Evolutionary conservation across 1,139 yeast genomes (phyloP), one percentile per base, ranked within the genome.

Genomic region (Meyerozyma smithsonii): DNA sequence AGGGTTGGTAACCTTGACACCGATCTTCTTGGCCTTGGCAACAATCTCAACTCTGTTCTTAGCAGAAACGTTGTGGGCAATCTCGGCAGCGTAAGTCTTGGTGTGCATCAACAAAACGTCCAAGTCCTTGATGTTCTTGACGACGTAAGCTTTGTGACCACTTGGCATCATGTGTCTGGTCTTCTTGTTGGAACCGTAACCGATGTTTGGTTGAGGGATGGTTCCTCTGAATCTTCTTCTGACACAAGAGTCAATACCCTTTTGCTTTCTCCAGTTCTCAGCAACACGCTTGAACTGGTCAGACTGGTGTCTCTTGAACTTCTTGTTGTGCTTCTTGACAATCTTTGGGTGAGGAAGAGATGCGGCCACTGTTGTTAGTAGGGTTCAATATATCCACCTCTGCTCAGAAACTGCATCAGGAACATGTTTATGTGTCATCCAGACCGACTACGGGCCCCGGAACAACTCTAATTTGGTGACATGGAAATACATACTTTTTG

Each of bases 211-310:
- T 83, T 90, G 95, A 66, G 92, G 81, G 69, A 92, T 86, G 77
- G 94, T 84, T 68, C 98, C 98, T 84, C 97, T 88, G 95, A 92
- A 94, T 81, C 97, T 88, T 83, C 97, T 90, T 84, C 97, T 90
- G 72, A 90, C 97, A 79, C 90, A 84, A 63, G 97, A 90, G 82
- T 94, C 99, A 69, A 94, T 94, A 92, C 99, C 99, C 88, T 90
- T 92, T 80, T 94, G 98, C 81, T 92, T 92, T 88, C 99, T 92
- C 98, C 98, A 94, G 83, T 84, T 84, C 78, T 88, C 97, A 65
- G 89, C 78, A 61, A 92, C 97, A 77, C 98, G 90, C 82, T 82
- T 82, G 79, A 88, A 92, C 78, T 97, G 89, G 86, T 94, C 99
- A 74, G 97, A 89, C 82, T 94, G 98, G 75, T 92, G 97, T 81